Conservation (phyloP, 768 basidiomycete genomes). For the Mycena maculata region DNA sequence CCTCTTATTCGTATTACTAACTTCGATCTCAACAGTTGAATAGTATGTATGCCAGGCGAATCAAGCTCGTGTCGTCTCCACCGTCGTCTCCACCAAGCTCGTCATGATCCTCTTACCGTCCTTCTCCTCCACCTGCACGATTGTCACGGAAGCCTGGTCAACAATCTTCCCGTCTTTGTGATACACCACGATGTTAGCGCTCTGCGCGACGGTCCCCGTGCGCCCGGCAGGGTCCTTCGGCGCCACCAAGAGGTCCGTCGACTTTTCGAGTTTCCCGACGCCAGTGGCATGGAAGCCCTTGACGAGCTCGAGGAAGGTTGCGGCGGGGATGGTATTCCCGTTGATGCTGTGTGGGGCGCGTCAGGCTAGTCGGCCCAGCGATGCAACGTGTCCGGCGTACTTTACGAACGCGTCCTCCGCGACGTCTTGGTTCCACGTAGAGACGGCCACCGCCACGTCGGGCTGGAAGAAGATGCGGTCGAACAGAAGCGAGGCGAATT, state of each 20-base stretch:
- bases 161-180: slow-evolving; percentile 3
- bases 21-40: no score
- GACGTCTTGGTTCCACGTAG: neutral
- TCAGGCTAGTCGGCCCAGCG: neutral
- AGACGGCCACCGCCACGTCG: neutral
- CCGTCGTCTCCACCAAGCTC: slow-evolving; percentile 1
- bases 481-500: neutral
- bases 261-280: neutral
- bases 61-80: neutral
- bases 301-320: neutral
- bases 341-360: slow-evolving; percentile 1
- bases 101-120: neutral
- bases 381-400: neutral
- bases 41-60: neutral
- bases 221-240: neutral
- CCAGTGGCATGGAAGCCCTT: neutral
- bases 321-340: neutral
- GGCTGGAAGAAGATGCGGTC: neutral
- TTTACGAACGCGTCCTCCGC: neutral
- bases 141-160: neutral
- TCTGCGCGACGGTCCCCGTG: neutral
- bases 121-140: slow-evolving; percentile 2
- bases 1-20: no score
- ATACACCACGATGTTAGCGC: neutral
- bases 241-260: neutral